Base-by-base conservation (phyloP, 2,329 filamentous ascomycete species). In the Xylariaceae sp. region DNA sequence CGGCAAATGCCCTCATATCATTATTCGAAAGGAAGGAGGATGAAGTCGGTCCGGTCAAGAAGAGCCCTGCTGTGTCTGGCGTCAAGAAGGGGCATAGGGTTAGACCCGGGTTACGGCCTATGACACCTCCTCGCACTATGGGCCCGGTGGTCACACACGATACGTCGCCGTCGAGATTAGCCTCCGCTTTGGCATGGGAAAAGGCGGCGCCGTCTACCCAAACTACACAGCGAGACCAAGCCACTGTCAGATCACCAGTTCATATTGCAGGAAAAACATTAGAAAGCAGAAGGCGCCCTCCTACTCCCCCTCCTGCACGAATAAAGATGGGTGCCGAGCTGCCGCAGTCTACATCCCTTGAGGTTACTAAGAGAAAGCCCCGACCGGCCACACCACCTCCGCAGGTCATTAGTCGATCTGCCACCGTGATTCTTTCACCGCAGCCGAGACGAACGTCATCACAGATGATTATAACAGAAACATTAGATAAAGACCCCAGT, bases 1-100 rank as follows among this genome's bases (percentile, higher is more conserved):
- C 88, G 0, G 87, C 88, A 0, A 84, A 79, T 3, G 83, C 86
- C 4, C 76, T 91, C 17, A 87, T 91, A 51, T 83, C 83, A 34
- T 80, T 90, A 75, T 91, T 91, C 63, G 89, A 92, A 73, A 77
- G 80, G 61, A 79, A 75, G 37, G 60, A 55, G 12, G 63, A 63
- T 28, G 53, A 66, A 51, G 61, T 47, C 14, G 65, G 67, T 34
- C 69, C 65, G 14, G 52, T 65, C 17, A 74, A 71, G 65, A 70
- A 68, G 53, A 40, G 24, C 9, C 44, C 52, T 19, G 46, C 50
- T 21, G 24, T 17, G 4, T 39, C 58, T 40, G 72, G 73, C 3
- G 66, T 71, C 67, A 75, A 68, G 67, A 76, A 67, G 52, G 61
- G 57, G 17, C 43, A 65, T 65, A 39, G 65, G 63, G 4, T 53